A percentile compares a stretch with the other conserved stretches of the same genome.
These are phyloP conservation scores for Camillea tinctor DNA, from an alignment of 2,329 filamentous ascomycete genomes.

Conservation along the genomic window DNA sequence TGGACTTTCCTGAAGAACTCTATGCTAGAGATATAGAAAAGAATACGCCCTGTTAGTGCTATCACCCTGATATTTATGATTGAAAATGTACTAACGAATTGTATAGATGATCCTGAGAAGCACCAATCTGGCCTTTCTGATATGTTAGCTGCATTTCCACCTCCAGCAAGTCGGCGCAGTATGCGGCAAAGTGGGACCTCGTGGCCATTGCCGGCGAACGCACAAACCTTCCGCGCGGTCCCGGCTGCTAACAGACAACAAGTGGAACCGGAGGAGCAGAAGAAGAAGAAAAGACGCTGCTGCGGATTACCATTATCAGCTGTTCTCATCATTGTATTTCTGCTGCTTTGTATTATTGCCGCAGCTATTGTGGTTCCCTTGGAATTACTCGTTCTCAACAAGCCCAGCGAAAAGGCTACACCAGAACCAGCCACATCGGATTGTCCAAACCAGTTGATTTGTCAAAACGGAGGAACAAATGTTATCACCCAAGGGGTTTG, in stretches of 20 bases:
- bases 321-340: constrained; percentile 64
- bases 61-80: not conserved
- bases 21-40: constrained; percentile 39
- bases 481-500: constrained; percentile 68
- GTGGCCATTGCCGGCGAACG: constrained; percentile 47
- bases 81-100: constrained; percentile 15
- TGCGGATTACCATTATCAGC: constrained; percentile 83
- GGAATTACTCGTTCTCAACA: constrained; percentile 61
- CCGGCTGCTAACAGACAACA: constrained; percentile 6
- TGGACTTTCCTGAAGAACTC: constrained; percentile 51
- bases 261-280: constrained; percentile 7
- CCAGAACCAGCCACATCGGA: constrained; percentile 40
- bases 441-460: constrained; percentile 64
- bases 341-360: constrained; percentile 70
- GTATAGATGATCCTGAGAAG: constrained; percentile 39
- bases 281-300: constrained; percentile 56
- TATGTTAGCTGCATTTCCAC: constrained; percentile 65
- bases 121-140: constrained; percentile 57
- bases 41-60: constrained; percentile 39
- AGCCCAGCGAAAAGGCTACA: constrained; percentile 33
- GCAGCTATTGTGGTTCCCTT: constrained; percentile 81
- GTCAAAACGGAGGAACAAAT: constrained; percentile 78
- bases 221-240: constrained; percentile 25
- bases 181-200: constrained; percentile 46
- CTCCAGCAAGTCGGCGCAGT: constrained; percentile 48